phyloP scores from a whole-genome alignment of 2,329 filamentous ascomycete genomes.

The Parastagonospora nodorum region DNA sequence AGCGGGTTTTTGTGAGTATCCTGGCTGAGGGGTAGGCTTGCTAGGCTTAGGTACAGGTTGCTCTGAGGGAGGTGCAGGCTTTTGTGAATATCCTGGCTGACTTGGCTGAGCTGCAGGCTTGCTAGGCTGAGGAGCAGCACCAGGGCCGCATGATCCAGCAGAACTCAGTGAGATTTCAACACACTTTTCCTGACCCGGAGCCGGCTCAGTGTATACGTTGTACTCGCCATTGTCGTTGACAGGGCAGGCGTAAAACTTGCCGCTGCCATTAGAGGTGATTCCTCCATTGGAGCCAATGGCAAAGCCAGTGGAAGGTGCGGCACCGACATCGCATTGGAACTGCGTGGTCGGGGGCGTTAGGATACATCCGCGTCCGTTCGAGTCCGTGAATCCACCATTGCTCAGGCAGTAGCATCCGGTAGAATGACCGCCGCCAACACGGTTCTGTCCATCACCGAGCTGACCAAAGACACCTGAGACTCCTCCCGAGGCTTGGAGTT shows the following conservation, averaged over 20 bases:
- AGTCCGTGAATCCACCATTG: conserved; percentile 57
- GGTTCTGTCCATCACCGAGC: conserved; percentile 63
- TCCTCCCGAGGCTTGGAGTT: conserved; percentile 30
- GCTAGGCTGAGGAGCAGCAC: conserved; percentile 2
- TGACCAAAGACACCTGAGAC: conserved; percentile 61
- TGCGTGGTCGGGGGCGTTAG: conserved; percentile 64
- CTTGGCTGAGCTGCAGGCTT: background rate
- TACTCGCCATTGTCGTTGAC: conserved; percentile 60
- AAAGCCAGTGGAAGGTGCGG: conserved; percentile 58
- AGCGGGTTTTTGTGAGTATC: background rate
- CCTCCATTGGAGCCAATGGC: conserved; percentile 58
- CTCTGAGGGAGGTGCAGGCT: background rate
- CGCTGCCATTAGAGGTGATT: conserved; percentile 58
- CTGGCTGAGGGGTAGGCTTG: conserved; percentile 1
- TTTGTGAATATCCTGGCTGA: too few relatives aligned
- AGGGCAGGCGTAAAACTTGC: conserved; percentile 65
- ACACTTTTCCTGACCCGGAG: conserved; percentile 54
- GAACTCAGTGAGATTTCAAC: conserved; percentile 53
- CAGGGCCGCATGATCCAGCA: conserved; percentile 23
- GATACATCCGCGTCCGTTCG: conserved; percentile 64
- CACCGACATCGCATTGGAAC: conserved; percentile 65
- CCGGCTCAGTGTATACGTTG: conserved; percentile 59
- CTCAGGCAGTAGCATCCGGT: conserved; percentile 61
- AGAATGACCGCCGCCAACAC: conserved; percentile 58
- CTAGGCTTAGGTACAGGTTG: conserved; percentile 3